Evolutionary conservation across 2,329 filamentous ascomycete species (phyloP).

Genomic region (Blumeria graminis): DNA sequence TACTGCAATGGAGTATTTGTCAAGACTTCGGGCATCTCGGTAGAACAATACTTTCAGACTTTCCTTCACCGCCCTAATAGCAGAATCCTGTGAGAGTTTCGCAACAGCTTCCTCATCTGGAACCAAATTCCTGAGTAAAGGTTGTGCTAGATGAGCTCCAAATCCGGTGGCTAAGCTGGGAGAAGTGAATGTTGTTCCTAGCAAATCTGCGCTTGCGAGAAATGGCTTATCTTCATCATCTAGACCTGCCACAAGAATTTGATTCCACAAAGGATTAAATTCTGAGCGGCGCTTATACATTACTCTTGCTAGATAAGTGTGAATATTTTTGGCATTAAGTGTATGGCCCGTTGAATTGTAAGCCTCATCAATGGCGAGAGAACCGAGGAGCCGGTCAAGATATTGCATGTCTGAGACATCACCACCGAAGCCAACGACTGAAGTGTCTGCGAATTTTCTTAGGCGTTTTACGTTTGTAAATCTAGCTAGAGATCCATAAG

Average conservation of each 20-base stretch:
- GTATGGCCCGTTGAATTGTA: conserved; percentile 32
- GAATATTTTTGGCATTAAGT: conserved; percentile 79
- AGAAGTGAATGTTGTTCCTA: conserved; percentile 74
- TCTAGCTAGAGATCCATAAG: conserved; percentile 87
- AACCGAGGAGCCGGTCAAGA: conserved; percentile 71
- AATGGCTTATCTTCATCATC: conserved; percentile 63
- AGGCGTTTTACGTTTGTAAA: conserved; percentile 95
- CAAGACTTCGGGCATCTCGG: conserved; percentile 77
- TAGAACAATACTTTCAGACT: conserved; percentile 99
- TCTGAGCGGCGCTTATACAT: conserved; percentile 87
- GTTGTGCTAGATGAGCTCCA: conserved; percentile 77
- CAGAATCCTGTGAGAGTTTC: conserved; percentile 50
- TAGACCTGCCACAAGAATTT: conserved; percentile 72
- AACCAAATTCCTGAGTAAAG: conserved; percentile 62
- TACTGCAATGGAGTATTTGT: conserved; percentile 76
- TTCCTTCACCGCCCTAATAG: conserved; percentile 60
- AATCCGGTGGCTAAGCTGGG: conserved; percentile 86
- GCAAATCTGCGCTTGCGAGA: conserved; percentile 72
- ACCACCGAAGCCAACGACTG: conserved; percentile 81
- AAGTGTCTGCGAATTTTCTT: conserved; percentile 60
- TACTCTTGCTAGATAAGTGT: conserved; percentile 89
- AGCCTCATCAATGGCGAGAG: conserved; percentile 70
- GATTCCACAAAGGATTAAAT: conserved; percentile 96
- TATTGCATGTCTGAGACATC: conserved; percentile 99
- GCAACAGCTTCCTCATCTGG: conserved; percentile 61